phyloP scores from a whole-genome alignment of 148 eudicot species.

The Dianthus caryophyllus region DNA sequence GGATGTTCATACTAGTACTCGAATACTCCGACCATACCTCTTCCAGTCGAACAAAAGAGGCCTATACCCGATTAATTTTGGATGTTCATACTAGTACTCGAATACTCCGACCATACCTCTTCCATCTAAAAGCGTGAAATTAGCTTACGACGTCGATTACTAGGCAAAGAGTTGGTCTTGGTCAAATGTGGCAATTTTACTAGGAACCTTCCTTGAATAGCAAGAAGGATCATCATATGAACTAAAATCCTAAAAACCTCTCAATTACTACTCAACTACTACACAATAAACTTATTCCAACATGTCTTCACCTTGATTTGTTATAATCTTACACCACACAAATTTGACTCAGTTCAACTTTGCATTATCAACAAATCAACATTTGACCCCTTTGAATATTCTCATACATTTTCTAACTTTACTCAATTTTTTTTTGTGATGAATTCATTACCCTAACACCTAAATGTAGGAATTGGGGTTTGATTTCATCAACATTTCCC shows the following conservation, averaged over 20 bases:
- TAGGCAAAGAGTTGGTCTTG: no score
- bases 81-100: no score
- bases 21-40: no score
- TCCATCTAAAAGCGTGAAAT: no score
- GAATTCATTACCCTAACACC: not conserved
- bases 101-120: no score
- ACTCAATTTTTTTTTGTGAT: conserved; percentile 4
- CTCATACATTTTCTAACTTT: not conserved
- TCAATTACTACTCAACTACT: not conserved
- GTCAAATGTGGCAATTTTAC: no score
- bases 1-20: no score
- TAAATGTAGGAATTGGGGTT: conserved; percentile 4
- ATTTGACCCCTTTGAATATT: not conserved
- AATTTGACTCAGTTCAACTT: not conserved
- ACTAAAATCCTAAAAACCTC: not conserved
- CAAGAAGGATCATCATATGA: not conserved
- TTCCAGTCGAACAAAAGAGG: no score
- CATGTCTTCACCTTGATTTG: not conserved
- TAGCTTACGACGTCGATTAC: no score
- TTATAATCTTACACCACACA: conserved; percentile 7
- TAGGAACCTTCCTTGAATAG: not conserved
- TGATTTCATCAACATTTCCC: not conserved
- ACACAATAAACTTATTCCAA: not conserved
- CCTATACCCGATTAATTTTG: no score
- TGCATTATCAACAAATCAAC: not conserved